Evolutionary conservation across 73 alveolate species (phyloP), one percentile per base, ranked within the genome.

Genomic region (Urostyla sp.): DNA sequence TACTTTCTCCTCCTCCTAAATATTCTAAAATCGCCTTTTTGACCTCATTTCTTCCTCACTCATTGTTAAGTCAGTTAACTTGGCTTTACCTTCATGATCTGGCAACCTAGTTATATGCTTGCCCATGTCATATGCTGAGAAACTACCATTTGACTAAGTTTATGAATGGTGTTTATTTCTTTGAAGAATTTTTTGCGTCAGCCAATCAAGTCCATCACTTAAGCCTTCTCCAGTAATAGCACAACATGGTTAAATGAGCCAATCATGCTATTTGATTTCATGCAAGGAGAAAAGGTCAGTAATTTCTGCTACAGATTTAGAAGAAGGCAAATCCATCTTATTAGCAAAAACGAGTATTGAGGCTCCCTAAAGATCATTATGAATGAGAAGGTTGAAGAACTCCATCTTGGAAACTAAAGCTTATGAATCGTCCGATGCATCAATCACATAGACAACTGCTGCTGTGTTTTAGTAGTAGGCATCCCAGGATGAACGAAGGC

Each of bases 221-320:
- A 95, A 78, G 34, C 99, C 99, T 49, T 85, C 95, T 38, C 98
- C 98, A 36, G 96, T 94, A 51, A 93, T 53, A 15, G 99, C 99
- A 46, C 96, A 94, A 56, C 96, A 79, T n/a, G 94, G 94, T 80
- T 95, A 94, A 36, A 76, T 72, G 72, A 77, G 91, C 96, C 96
- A 89, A 50, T 85, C 93, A 67, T 78, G 91, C 44, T 84, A 72
- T 43, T 69, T 76, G 56, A 89, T 89, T 55, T 84, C 89, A 85
- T 84, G 91, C 61, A 89, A 79, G 11, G 85, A 54, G 56, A 82
- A 82, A 21, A 49, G 43, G 10, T 87, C 86, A 11, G 91, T 36
- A 3, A 87, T 35, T 37, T 87, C 85, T 18, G 87, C 80, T 1
- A 75, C 38, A 18, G 44, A 31, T 36, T 43, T 51, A 0, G 89